phyloP scores from a whole-genome alignment of 306 rosid genomes.

The Echinosophora koreensis region DNA sequence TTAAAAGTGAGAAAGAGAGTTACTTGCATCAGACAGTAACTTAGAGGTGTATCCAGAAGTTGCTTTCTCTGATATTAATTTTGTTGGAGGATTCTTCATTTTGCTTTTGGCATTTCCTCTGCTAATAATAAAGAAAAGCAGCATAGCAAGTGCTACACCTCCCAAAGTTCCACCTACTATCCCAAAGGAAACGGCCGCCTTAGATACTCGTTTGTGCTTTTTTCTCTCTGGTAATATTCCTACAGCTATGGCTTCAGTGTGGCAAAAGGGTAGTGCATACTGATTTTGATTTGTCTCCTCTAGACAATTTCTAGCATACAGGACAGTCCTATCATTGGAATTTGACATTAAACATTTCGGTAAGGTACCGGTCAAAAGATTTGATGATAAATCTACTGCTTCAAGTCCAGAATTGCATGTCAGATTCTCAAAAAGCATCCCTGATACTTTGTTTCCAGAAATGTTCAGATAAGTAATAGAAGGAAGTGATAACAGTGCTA shows the following conservation, averaged over 20 bases:
- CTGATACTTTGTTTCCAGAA: conserved; percentile 79
- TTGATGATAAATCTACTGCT: conserved; percentile 81
- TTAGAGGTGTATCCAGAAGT: conserved; percentile 76
- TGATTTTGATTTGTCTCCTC: conserved; percentile 64
- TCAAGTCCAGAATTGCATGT: conserved; percentile 70
- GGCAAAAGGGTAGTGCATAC: conserved; percentile 65
- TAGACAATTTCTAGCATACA: conserved; percentile 73
- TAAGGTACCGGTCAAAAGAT: conserved; percentile 82
- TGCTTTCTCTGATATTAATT: conserved; percentile 68
- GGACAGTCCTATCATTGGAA: conserved; percentile 53
- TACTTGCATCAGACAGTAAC: conserved; percentile 79
- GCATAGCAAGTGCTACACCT: conserved; percentile 54
- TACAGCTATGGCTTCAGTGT: conserved; percentile 89
- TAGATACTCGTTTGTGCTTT: conserved; percentile 59
- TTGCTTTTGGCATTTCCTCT: conserved; percentile 51
- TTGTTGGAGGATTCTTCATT: conserved; percentile 63
- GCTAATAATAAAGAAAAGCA: conserved; percentile 58
- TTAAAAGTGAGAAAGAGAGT: conserved; percentile 45
- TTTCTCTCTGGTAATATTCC: conserved; percentile 72
- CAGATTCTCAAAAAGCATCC: conserved; percentile 76
- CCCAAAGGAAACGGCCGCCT: conserved; percentile 52
- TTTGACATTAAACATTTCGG: conserved; percentile 67
- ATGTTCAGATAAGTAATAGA: conserved; percentile 75
- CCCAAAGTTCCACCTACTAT: conserved; percentile 66
- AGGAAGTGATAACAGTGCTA: conserved; percentile 71